A percentile compares a stretch with the other conserved stretches of the same genome.
phyloP scores from a whole-genome alignment of 495 filamentous ascomycete genomes.

The Ascodesmis nigricans region DNA sequence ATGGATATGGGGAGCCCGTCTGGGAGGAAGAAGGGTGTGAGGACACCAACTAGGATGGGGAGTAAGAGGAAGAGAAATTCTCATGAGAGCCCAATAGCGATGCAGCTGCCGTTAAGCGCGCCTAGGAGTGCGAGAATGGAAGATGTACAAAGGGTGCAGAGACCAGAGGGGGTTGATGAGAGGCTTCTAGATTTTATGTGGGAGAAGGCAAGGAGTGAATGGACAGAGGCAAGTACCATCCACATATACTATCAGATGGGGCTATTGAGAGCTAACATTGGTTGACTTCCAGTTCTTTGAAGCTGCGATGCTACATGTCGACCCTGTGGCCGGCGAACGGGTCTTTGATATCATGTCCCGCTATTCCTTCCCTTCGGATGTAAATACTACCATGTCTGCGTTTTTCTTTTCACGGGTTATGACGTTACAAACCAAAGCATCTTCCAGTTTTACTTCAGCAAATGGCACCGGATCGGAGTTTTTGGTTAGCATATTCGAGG shows the following conservation, averaged over 20 bases:
- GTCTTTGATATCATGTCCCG: conserved; percentile 33
- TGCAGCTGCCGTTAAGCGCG: conserved; percentile 31
- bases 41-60: conserved; percentile 33
- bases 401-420: conserved; percentile 34
- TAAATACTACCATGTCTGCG: conserved; percentile 32
- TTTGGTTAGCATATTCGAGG: conserved; percentile 30
- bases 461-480: conserved; percentile 25
- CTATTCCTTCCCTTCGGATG: conserved; percentile 34
- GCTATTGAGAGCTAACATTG: too few species aligned
- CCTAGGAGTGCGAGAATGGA: conserved; percentile 13
- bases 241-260: too few species aligned
- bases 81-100: conserved; percentile 34
- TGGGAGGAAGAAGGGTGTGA: conserved; percentile 22
- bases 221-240: too few species aligned
- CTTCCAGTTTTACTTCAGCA: too few species aligned
- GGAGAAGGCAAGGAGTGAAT: too few species aligned
- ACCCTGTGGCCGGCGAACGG: conserved; percentile 26
- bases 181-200: conserved; percentile 19
- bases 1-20: conserved; percentile 33
- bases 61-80: conserved; percentile 41
- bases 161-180: conserved; percentile 14
- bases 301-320: conserved; percentile 35
- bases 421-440: conserved; percentile 17
- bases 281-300: conserved; percentile 34
- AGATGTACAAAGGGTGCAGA: conserved; percentile 6